Evolutionary conservation across 768 basidiomycete species (phyloP).

Genomic region (Agrocybe chaxingu): DNA sequence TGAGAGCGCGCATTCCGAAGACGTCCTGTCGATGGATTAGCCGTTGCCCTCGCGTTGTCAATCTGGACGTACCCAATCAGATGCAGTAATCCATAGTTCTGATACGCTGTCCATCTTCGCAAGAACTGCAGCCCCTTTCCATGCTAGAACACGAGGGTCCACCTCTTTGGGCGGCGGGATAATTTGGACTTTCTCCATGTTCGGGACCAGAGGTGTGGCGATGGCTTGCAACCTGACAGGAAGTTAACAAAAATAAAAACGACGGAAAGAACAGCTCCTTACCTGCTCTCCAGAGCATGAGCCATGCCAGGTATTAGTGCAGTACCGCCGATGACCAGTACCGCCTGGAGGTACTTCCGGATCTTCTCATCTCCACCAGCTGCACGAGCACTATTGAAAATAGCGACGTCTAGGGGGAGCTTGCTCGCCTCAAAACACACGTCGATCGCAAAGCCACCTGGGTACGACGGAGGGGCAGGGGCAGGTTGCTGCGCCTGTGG

Average conservation of each 20-base stretch:
- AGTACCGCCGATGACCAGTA: conserved; percentile 85
- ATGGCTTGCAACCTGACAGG: conserved; percentile 69
- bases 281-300: conserved; percentile 88
- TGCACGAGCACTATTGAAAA: conserved; percentile 88
- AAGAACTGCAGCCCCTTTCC: conserved; percentile 93
- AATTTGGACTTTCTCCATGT: conserved; percentile 87
- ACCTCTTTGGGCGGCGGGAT: conserved; percentile 94
- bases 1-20: conserved; percentile 77
- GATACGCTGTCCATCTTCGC: conserved; percentile 87
- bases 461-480: conserved; percentile 26
- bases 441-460: conserved; percentile 62
- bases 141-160: conserved; percentile 84
- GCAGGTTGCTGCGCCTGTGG: conserved; percentile 17
- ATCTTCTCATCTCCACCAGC: conserved; percentile 88
- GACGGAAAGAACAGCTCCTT: conserved; percentile 13
- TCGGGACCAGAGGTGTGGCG: conserved; percentile 74
- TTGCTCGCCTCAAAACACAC: conserved; percentile 84
- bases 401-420: conserved; percentile 87
- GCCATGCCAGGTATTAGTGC: conserved; percentile 79
- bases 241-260: background rate
- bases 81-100: conserved; percentile 84
- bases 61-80: conserved; percentile 70
- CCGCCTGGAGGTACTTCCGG: conserved; percentile 83
- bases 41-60: background rate
- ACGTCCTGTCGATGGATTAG: conserved; percentile 47